Percentiles rank a stretch among this genome's conserved stretches.
Evolutionary conservation across 169 alveolate genomes (phyloP).

Genomic region (Plasmodium falciparum): DNA sequence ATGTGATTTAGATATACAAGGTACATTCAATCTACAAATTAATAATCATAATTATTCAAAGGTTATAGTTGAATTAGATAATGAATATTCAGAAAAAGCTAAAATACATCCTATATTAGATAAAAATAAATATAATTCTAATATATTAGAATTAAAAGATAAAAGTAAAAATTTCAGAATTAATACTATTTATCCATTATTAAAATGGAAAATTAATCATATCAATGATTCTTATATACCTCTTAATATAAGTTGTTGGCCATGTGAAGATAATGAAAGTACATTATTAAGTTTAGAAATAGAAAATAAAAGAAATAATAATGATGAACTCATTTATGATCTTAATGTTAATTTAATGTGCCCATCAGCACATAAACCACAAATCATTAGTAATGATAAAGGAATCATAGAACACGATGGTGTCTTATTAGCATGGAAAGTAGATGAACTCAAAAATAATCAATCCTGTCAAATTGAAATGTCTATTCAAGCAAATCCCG

Average conservation of each 20-base stretch:
- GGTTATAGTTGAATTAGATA: constrained; percentile 58
- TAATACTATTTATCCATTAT: constrained; percentile 68
- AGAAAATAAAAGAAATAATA: constrained; percentile 59
- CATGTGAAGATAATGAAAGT: constrained; percentile 76
- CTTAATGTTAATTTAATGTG: constrained; percentile 75
- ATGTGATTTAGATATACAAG: constrained; percentile 76
- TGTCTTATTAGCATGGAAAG: constrained; percentile 54
- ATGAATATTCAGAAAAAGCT: constrained; percentile 72
- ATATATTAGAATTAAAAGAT: constrained; percentile 64
- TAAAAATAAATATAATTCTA: constrained; percentile 68
- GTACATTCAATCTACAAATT: constrained; percentile 69
- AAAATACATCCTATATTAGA: constrained; percentile 76
- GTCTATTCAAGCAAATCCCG: constrained; percentile 72
- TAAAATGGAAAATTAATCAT: constrained; percentile 75
- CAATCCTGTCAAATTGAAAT: constrained; percentile 74
- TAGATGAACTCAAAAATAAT: constrained; percentile 44
- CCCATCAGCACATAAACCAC: constrained; percentile 72
- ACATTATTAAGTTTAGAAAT: constrained; percentile 76
- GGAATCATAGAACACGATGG: constrained; percentile 77
- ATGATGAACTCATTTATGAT: constrained; percentile 52
- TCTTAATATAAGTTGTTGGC: constrained; percentile 76
- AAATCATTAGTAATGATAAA: constrained; percentile 70
- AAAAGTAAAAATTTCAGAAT: constrained; percentile 52
- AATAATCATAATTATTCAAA: constrained; percentile 65
- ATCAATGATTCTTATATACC: constrained; percentile 66